Percentiles rank a stretch among this genome's conserved stretches.
These are phyloP conservation scores for Heritiera littoralis DNA, from an alignment of 345 rosid genomes.

Conservation along the genomic window DNA sequence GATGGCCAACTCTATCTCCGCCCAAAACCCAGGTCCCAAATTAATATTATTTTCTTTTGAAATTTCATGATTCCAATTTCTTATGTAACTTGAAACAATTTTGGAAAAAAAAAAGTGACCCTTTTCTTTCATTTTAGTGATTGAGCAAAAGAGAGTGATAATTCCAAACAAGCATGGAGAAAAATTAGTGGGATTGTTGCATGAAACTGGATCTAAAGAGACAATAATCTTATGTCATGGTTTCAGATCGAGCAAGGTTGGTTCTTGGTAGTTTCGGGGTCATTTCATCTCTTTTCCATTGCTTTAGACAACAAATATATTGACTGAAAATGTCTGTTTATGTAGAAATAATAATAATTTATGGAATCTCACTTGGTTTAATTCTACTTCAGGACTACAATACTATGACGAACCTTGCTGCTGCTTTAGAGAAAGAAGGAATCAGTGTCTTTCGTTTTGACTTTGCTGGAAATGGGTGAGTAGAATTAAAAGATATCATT, in stretches of 20 bases:
- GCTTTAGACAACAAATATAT: neutral
- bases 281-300: neutral
- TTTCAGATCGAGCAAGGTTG: constrained; percentile 63
- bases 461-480: constrained; percentile 79
- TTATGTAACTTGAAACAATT: neutral
- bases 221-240: constrained; percentile 79
- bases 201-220: constrained; percentile 67
- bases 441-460: constrained; percentile 76
- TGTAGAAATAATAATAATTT: neutral
- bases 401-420: constrained; percentile 60
- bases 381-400: constrained; percentile 41
- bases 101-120: neutral
- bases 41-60: neutral
- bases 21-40: constrained; percentile 12
- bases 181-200: constrained; percentile 69
- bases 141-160: constrained; percentile 39
- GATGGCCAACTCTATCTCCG: constrained; percentile 15
- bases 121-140: neutral
- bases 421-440: constrained; percentile 67
- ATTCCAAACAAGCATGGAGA: constrained; percentile 59
- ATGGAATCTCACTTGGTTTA: constrained; percentile 6
- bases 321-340: neutral
- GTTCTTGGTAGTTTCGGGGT: constrained; percentile 27
- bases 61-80: neutral
- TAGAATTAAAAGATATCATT: neutral